Evolutionary conservation across 129 eudicot species (phyloP).

Genomic region (Artemisia tridentata): DNA sequence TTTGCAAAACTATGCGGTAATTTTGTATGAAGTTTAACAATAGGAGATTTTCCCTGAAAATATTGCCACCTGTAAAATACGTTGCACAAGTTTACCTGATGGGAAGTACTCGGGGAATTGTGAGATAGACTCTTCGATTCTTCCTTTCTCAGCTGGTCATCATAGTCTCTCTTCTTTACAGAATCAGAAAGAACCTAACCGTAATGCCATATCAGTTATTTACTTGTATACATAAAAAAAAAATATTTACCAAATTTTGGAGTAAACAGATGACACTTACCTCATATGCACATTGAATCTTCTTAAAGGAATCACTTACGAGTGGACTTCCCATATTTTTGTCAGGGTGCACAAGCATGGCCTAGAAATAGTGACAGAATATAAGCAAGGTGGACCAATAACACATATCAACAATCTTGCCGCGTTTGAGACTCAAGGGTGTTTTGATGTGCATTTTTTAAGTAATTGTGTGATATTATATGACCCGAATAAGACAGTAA

Average conservation of each 20-base stretch:
- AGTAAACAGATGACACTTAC: conserved; percentile 28
- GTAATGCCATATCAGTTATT: conserved; percentile 17
- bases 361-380: conserved; percentile 37
- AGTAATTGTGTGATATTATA: not conserved
- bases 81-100: conserved; percentile 47
- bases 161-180: conserved; percentile 80
- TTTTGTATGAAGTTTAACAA: no score
- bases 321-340: conserved; percentile 96
- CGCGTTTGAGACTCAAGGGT: not conserved
- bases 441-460: not conserved
- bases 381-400: not conserved
- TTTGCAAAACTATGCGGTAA: no score
- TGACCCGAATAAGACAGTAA: not conserved
- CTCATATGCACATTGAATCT: conserved; percentile 95
- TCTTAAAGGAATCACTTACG: conserved; percentile 96
- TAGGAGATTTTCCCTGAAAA: no score
- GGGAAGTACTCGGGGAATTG: conserved; percentile 67
- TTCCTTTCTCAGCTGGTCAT: conserved; percentile 85
- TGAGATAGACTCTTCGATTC: conserved; percentile 60
- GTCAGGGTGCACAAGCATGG: conserved; percentile 98
- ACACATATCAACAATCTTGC: not conserved
- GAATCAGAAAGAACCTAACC: conserved; percentile 92
- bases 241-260: not conserved
- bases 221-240: not conserved
- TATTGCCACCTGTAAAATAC: not conserved